Conservation (phyloP, 1,139 yeast species). For the Saccharomycopsis hybrid region DNA sequence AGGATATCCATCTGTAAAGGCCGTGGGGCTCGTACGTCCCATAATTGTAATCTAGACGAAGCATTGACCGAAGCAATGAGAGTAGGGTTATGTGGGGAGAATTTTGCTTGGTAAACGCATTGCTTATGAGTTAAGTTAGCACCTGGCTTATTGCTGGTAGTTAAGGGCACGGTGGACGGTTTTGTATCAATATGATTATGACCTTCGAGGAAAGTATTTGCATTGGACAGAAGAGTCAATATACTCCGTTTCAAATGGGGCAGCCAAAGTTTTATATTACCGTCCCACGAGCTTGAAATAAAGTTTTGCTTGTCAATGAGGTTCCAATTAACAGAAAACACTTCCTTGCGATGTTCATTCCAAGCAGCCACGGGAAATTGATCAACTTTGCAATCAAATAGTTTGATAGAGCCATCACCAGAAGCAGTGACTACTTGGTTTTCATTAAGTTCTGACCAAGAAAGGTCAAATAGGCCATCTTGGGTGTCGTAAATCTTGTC, state of each 20-base stretch:
- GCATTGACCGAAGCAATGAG: slow-evolving; percentile 72
- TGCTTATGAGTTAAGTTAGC: slow-evolving; percentile 30
- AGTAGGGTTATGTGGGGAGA: slow-evolving; percentile 81
- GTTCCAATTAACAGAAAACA: slow-evolving; percentile 86
- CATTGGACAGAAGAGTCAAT: slow-evolving; percentile 46
- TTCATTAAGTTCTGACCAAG: slow-evolving; percentile 90
- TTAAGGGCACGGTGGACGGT: slow-evolving; percentile 17
- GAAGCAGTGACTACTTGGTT: slow-evolving; percentile 77
- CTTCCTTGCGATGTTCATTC: slow-evolving; percentile 79
- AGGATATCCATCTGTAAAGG: slow-evolving; percentile 56
- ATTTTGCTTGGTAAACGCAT: slow-evolving; percentile 74
- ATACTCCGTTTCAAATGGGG: slow-evolving; percentile 57
- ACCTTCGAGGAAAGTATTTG: slow-evolving; percentile 12
- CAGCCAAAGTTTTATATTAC: slow-evolving; percentile 68
- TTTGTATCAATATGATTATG: neutral
- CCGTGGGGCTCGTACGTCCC: slow-evolving; percentile 73
- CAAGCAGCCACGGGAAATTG: slow-evolving; percentile 71
- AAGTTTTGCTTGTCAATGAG: slow-evolving; percentile 66
- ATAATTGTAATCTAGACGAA: slow-evolving; percentile 67
- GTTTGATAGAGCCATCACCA: slow-evolving; percentile 84
- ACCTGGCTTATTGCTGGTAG: slow-evolving; percentile 23
- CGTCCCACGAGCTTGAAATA: slow-evolving; percentile 89
- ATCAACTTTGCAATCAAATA: slow-evolving; percentile 67
- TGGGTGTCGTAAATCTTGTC: slow-evolving; percentile 77
- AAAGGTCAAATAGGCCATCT: slow-evolving; percentile 81